Evolutionary conservation across 169 alveolate genomes (phyloP), one percentile per base, ranked within the genome.

Genomic region (Cryptosporidium sp.): DNA sequence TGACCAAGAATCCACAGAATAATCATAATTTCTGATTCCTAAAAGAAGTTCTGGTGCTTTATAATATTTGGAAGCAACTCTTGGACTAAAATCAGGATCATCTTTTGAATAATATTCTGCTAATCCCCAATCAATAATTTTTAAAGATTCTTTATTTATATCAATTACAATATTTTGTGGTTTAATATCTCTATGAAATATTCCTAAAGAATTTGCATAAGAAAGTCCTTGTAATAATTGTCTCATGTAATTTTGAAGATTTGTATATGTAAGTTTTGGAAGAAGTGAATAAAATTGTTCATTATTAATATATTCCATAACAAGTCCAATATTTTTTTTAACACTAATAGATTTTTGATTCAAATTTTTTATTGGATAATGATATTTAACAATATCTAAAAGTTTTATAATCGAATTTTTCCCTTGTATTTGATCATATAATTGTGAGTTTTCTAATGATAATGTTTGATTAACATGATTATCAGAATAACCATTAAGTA

Each of bases 1-100:
- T 0, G 97, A 93, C 97, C 98, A 96, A 23, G 93, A 91, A 80
- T 94, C 97, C 4, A 95, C 91, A 16, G 94, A 95, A 5, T 92
- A 89, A 16, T 94, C 92, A 69, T 94, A 96, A 7, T 92, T 92
- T 70, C 94, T 93, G 73, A 94, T 92, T n/a, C 95, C 92, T 58
- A 94, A 75, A 21, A 96, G 75, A 31, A 96, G 72, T 73, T 95
- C 97, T 1, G 98, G 98, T 0, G 97, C 95, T 71, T 97, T 92
- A 85, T 96, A 96, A 96, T 96, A 94, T 65, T 97, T 85, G 6
- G 97, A 95, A 2, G 96, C 96, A 3, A 95, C 97, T 56, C 92
- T 92, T 3, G 89, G 89, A 42, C 89, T 80, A 31, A 61, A 80
- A 14, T 61, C 75, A 26, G 68, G 42, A 2, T 60, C 53, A 14